These are phyloP conservation scores for Penicillium diatomitis DNA, from an alignment of 495 filamentous ascomycete species.

Conservation along the genomic window DNA sequence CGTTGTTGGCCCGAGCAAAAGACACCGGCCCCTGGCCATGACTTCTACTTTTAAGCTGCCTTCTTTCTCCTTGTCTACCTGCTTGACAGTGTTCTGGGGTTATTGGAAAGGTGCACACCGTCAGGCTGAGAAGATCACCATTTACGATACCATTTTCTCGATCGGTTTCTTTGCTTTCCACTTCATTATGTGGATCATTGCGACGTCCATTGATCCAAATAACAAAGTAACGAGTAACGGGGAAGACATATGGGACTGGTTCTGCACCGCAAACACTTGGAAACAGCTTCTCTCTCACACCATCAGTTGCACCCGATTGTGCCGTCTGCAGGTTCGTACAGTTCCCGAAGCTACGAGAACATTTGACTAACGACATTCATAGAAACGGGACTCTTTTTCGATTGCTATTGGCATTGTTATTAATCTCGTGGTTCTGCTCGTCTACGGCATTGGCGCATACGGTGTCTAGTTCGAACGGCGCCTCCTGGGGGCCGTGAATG, in stretches of 20 bases:
- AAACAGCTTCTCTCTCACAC: slow-evolving; percentile 62
- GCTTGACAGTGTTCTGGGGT: slow-evolving; percentile 69
- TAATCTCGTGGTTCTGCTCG: slow-evolving; percentile 79
- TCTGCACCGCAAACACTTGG: slow-evolving; percentile 80
- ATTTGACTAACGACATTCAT: not conserved
- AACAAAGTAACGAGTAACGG: slow-evolving; percentile 59
- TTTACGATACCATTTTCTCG: slow-evolving; percentile 90
- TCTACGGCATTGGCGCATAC: slow-evolving; percentile 94
- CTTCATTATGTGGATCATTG: slow-evolving; percentile 86
- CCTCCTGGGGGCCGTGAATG: slow-evolving; percentile 91
- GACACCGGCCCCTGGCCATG: slow-evolving; percentile 83
- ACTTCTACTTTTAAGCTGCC: slow-evolving; percentile 70
- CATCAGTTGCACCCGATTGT: slow-evolving; percentile 85
- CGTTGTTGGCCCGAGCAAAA: slow-evolving; percentile 71
- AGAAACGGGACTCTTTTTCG: slow-evolving; percentile 95
- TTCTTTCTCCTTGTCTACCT: slow-evolving; percentile 69
- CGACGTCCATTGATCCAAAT: slow-evolving; percentile 73
- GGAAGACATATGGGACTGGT: slow-evolving; percentile 95
- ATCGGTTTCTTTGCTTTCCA: slow-evolving; percentile 90
- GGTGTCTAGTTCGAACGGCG: slow-evolving; percentile 90
- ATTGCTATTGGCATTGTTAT: slow-evolving; percentile 93
- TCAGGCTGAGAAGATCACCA: slow-evolving; percentile 79
- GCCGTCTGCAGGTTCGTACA: slow-evolving; percentile 72
- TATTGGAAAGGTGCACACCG: slow-evolving; percentile 86
- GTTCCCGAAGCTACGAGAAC: too few species aligned